A percentile compares a stretch with the other conserved stretches of the same genome.
phyloP scores from a whole-genome alignment of 257 asterid genomes.

The Solanum bulbocastanum region DNA sequence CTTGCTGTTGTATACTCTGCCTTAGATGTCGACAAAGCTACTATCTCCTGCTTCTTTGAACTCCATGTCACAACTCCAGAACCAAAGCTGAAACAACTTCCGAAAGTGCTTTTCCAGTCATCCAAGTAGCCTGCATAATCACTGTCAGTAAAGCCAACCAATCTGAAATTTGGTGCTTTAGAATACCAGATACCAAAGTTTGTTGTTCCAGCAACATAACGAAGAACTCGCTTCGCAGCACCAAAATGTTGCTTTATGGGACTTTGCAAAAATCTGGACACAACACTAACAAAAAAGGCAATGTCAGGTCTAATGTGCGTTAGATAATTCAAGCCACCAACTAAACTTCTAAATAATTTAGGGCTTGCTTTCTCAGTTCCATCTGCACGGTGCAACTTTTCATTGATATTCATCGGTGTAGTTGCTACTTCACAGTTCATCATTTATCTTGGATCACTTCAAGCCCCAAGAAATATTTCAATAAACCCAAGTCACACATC shows the following conservation, averaged over 20 bases:
- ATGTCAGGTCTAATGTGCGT: background rate
- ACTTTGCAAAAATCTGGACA: background rate
- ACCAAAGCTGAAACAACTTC: background rate
- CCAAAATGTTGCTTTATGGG: background rate
- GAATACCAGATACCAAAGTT: background rate
- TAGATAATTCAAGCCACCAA: background rate
- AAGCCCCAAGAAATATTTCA: background rate
- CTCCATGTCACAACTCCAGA: background rate
- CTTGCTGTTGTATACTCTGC: background rate
- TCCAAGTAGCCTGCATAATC: background rate
- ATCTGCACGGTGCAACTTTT: background rate
- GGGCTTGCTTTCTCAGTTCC: background rate
- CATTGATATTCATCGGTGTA: background rate
- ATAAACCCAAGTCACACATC: background rate
- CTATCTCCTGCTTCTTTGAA: background rate
- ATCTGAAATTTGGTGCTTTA: too few relatives aligned
- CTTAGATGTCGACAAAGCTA: background rate
- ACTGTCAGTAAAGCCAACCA: background rate
- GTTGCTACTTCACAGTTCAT: background rate
- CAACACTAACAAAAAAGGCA: background rate
- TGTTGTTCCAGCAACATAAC: background rate
- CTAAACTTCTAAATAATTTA: background rate
- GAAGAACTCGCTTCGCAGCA: background rate
- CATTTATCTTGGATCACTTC: background rate
- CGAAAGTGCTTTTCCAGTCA: background rate